Percentiles rank a stretch among this genome's conserved stretches.
These are phyloP conservation scores for Fonsecaea nubica DNA, from an alignment of 2,329 filamentous ascomycete species.

Conservation along the genomic window DNA sequence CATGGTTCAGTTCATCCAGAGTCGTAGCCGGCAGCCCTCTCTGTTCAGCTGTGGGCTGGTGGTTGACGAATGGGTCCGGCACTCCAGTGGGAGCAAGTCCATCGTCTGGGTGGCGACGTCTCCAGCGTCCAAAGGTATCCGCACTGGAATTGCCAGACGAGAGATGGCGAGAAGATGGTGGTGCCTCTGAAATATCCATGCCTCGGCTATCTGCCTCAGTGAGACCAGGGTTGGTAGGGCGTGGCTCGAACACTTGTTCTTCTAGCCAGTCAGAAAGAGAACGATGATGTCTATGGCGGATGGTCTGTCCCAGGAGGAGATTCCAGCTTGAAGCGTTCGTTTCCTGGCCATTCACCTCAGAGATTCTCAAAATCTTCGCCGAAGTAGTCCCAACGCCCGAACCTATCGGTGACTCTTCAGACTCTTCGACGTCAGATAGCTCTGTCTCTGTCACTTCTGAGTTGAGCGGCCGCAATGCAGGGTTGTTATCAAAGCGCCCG, in stretches of 20 bases:
- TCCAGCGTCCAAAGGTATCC: constrained; percentile 1
- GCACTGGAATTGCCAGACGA: constrained; percentile 1
- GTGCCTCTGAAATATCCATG: background rate
- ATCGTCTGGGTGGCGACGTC: background rate
- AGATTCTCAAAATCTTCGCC: background rate
- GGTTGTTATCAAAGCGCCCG: background rate
- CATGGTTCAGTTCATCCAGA: background rate
- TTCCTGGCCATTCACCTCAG: background rate
- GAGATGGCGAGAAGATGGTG: constrained; percentile 2
- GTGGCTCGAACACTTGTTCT: background rate
- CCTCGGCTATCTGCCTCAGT: background rate
- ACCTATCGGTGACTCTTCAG: background rate
- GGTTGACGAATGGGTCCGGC: background rate
- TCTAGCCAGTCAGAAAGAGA: background rate
- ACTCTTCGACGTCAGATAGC: background rate
- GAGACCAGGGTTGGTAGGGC: background rate
- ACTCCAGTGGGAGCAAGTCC: no score
- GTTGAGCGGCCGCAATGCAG: background rate
- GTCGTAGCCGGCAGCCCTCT: background rate
- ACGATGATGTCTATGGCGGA: background rate
- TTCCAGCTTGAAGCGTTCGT: background rate
- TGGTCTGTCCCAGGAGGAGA: background rate
- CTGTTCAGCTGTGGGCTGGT: background rate
- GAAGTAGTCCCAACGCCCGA: background rate
- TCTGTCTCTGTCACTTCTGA: background rate